phyloP scores from a whole-genome alignment of 2,329 filamentous ascomycete genomes.

The Fusarium secorum region DNA sequence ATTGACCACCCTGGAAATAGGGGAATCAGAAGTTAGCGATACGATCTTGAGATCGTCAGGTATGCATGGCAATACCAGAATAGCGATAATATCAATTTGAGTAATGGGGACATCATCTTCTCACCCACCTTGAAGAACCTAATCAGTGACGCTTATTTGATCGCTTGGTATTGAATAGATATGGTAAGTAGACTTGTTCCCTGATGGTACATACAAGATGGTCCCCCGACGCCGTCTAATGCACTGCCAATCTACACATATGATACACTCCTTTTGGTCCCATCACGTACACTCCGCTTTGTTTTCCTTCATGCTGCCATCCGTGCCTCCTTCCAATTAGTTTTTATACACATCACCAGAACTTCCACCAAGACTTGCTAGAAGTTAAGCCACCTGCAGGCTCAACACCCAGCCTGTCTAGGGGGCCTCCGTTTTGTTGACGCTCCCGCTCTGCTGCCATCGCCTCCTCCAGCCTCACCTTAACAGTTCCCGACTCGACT shows the following conservation, averaged over 20 bases:
- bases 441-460: conserved; percentile 60
- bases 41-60: conserved; percentile 18
- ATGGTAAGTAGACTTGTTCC: conserved; percentile 44
- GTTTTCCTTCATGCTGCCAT: conserved; percentile 9
- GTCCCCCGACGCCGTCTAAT: conserved; percentile 55
- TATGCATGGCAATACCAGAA: conserved; percentile 23
- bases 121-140: neutral
- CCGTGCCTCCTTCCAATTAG: conserved; percentile 31
- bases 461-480: conserved; percentile 50
- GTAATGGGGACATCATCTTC: conserved; percentile 11
- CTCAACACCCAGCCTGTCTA: conserved; percentile 59
- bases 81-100: conserved; percentile 26
- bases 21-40: conserved; percentile 17
- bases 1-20: conserved; percentile 9
- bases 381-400: conserved; percentile 38
- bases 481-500: conserved; percentile 29
- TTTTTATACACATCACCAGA: conserved; percentile 42
- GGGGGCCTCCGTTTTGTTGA: conserved; percentile 58
- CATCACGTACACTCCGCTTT: conserved; percentile 31
- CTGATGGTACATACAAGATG: conserved; percentile 47
- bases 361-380: conserved; percentile 63
- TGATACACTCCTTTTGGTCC: conserved; percentile 49
- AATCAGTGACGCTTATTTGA: conserved; percentile 13
- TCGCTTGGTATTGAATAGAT: conserved; percentile 42
- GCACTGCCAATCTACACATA: conserved; percentile 55